phyloP scores from a whole-genome alignment of 1,284 basidiomycete species.

The Schizophyllum amplum region DNA sequence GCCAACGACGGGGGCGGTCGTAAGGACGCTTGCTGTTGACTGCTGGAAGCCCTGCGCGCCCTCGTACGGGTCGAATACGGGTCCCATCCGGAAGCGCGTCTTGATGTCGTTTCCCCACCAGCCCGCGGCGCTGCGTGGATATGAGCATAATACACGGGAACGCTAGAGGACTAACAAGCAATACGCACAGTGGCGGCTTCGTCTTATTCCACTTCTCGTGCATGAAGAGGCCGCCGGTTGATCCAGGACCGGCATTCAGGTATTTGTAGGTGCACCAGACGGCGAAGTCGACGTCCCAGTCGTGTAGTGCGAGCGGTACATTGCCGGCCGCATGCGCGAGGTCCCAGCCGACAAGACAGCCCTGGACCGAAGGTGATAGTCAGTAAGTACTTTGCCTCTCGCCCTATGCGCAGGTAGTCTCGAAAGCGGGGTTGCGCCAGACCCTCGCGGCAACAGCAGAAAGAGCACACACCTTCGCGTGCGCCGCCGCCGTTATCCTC shows the following conservation, averaged over 20 bases:
- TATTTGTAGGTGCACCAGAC: slow-evolving; percentile 99
- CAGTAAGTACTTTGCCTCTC: slow-evolving; percentile 13
- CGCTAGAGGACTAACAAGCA: slow-evolving; percentile 7
- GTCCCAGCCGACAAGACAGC: slow-evolving; percentile 92
- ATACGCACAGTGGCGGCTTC: slow-evolving; percentile 47
- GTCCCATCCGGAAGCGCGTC: slow-evolving; percentile 90
- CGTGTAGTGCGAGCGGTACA: slow-evolving; percentile 81
- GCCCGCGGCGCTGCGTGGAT: slow-evolving; percentile 47
- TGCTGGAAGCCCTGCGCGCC: slow-evolving; percentile 96
- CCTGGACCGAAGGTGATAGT: slow-evolving; percentile 36
- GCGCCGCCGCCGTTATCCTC: slow-evolving; percentile 76
- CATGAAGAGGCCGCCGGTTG: slow-evolving; percentile 88
- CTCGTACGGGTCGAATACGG: slow-evolving; percentile 72
- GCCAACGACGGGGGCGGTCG: slow-evolving; percentile 73
- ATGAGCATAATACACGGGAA: slow-evolving; percentile 40
- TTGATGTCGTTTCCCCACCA: slow-evolving; percentile 95
- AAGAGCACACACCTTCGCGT: slow-evolving; percentile 58
- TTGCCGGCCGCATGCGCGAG: slow-evolving; percentile 95
- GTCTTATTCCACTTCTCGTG: slow-evolving; percentile 74
- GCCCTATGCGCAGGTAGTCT: too few species aligned
- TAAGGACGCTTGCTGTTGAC: slow-evolving; percentile 85
- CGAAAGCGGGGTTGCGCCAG: too few species aligned
- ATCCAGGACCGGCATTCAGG: slow-evolving; percentile 92
- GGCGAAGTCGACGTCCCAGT: slow-evolving; percentile 95
- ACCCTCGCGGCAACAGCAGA: too few species aligned